Base-by-base conservation (phyloP, 108 stramenopile genomes). In the Skeletonema potamos region DNA sequence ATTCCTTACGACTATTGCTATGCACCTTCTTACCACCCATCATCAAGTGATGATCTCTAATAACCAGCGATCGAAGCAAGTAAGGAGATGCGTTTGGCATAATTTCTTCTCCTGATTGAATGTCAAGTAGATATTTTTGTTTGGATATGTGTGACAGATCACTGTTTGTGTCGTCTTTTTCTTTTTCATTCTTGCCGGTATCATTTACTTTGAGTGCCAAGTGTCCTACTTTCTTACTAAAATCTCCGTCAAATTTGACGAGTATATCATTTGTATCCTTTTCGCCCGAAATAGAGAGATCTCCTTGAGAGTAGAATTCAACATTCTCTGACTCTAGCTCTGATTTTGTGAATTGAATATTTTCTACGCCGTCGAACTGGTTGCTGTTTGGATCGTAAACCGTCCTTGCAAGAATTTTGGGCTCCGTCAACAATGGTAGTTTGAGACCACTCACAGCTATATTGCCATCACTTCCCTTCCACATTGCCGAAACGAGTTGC, bases 401-500 rank as follows among this genome's bases (percentile, higher is more conserved):
- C 8, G 62, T 64, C 29, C 51, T 71, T 8, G 24, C 12, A 24
- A 74, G 56, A 27, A 81, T 60, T 55, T 48, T 48, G 10, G 79
- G 73, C 22, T 64, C 36, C 32, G 28, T 64, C 36, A 81, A 60
- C 56, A 81, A 74, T 13, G 79, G 79, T 27, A 81, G 28, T n/a
- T 58, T 70, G 30, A 74, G 41, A 54, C 73, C 70, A 15, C 73
- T 69, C 7, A 81, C 39, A 20, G 73, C 79, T 46, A 81, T 46
- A 22, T 26, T 56, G 11, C 62, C 69, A 29, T 61, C 30, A 13
- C 29, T 33, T 3, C 32, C 62, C 3, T 41, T 71, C 81, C 81
- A 77, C 36, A 82, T 82, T 2, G 65, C 81, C 43, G 68, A 65
- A 4, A 86, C 54, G 57, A 86, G 73, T 55, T 64, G 65, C 56